Base-by-base conservation (phyloP, 768 basidiomycete species). In the Hericium rajendrae region DNA sequence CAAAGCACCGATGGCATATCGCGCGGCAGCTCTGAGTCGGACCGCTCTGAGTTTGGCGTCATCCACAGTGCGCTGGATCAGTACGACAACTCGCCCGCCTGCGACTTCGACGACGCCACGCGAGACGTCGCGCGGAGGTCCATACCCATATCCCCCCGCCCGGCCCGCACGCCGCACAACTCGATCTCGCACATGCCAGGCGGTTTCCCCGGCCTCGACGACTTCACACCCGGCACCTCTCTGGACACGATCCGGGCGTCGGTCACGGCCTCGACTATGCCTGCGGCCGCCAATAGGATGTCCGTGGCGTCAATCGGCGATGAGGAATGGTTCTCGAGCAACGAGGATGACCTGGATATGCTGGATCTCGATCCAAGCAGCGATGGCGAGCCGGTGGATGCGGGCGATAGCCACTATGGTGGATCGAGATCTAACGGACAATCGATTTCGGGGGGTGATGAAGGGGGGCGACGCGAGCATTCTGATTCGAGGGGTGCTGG, bases 191-290 rank as follows among this genome's bases (percentile, higher is more conserved):
- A 60, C 11, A 51, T 59, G 53, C 59, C 57, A 20, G 49, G 55
- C 28, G 38, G 51, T 6, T 51, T 57, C 26, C 53, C 57, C 2
- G 59, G 65, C 6, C 62, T 53, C 22, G 64, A 70, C 20, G 66
- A 64, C 24, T 69, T 74, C 48, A 67, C 76, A 58, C 72, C 78
- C n/a, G 72, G 74, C n/a, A 74, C 76, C 13, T 77, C 79, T 32
- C 71, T 70, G 26, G 78, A 72, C 46, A 78, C 76, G 24, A 73
- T 78, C 55, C 69, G 76, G 20, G 68, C 68, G 38, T 64, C 68
- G 28, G 55, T 65, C 51, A 50, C 57, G 15, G 56, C 57, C 18
- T 18, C 58, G 43, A 6, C 43, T 6, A 3, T 26, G 12, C 13
- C 43, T 46, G 43, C 48, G 51, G 57, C 65, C 9, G 38, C 48